These are phyloP conservation scores for Kalanchoe fedtschenkoi DNA, from an alignment of 164 flowering plant species.

Conservation along the genomic window DNA sequence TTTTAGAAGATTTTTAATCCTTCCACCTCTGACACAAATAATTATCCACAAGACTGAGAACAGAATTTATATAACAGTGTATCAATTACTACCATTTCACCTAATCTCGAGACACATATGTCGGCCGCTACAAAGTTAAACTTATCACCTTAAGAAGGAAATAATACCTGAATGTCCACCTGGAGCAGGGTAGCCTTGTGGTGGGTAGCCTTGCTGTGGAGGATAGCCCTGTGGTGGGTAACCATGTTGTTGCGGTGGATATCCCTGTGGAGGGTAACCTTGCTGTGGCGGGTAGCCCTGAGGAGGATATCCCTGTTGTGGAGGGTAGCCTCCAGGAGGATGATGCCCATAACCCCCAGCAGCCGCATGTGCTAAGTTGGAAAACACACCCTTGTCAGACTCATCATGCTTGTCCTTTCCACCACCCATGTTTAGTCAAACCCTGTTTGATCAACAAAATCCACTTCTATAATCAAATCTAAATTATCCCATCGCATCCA, in stretches of 20 bases:
- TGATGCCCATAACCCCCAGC: constrained; percentile 20
- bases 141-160: background rate
- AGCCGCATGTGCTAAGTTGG: constrained; percentile 12
- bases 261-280: constrained; percentile 4
- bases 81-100: too few species aligned
- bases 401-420: background rate
- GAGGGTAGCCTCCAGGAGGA: constrained; percentile 21
- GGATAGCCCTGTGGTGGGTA: constrained; percentile 7
- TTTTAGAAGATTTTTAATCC: too few species aligned
- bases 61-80: too few species aligned
- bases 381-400: constrained; percentile 5
- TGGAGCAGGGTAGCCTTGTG: too few species aligned
- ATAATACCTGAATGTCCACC: too few species aligned
- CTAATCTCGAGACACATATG: background rate
- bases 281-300: constrained; percentile 8
- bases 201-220: background rate
- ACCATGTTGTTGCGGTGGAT: background rate
- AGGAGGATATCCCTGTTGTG: constrained; percentile 2
- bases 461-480: background rate
- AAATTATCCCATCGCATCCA: background rate
- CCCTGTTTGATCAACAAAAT: background rate
- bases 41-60: too few species aligned
- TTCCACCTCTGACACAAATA: too few species aligned
- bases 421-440: constrained; percentile 2
- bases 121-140: too few species aligned